Evolutionary conservation across 352 stramenopile genomes (phyloP).

Genomic region (Pythium vanterpoolii): DNA sequence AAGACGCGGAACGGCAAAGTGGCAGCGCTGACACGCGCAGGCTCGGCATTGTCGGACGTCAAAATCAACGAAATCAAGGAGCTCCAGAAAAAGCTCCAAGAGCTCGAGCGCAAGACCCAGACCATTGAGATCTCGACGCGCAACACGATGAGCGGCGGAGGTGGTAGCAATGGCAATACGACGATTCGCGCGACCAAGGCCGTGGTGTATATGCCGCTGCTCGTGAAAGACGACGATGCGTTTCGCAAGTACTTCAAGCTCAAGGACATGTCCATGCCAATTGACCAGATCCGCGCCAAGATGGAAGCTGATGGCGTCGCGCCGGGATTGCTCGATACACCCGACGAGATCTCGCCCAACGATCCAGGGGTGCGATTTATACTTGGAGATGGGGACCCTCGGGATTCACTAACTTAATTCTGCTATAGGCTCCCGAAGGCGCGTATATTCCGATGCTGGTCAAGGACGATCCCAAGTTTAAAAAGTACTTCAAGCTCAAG

Average conservation of each 20-base stretch:
- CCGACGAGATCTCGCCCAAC: slow-evolving; percentile 70
- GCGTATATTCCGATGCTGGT: slow-evolving; percentile 70
- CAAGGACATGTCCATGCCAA: slow-evolving; percentile 71
- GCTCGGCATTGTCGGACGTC: slow-evolving; percentile 33
- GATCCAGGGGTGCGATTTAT: slow-evolving; percentile 55
- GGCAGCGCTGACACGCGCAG: slow-evolving; percentile 25
- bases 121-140: slow-evolving; percentile 36
- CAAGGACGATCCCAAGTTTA: slow-evolving; percentile 72
- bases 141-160: slow-evolving; percentile 10
- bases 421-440: slow-evolving; percentile 46
- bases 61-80: slow-evolving; percentile 77
- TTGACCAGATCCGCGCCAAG: slow-evolving; percentile 78
- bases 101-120: slow-evolving; percentile 74
- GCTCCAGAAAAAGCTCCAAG: slow-evolving; percentile 66
- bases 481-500: slow-evolving; percentile 88
- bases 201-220: slow-evolving; percentile 52
- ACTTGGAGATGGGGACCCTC: neutral
- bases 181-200: slow-evolving; percentile 20
- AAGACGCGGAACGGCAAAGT: slow-evolving; percentile 16
- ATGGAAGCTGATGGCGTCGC: slow-evolving; percentile 74
- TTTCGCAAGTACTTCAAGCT: slow-evolving; percentile 86
- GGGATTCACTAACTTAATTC: neutral
- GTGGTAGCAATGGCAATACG: too few species aligned
- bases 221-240: slow-evolving; percentile 67
- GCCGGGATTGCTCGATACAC: slow-evolving; percentile 58